These are phyloP conservation scores for Eucalyptus curtisii DNA, from an alignment of 345 rosid genomes.

Conservation along the genomic window DNA sequence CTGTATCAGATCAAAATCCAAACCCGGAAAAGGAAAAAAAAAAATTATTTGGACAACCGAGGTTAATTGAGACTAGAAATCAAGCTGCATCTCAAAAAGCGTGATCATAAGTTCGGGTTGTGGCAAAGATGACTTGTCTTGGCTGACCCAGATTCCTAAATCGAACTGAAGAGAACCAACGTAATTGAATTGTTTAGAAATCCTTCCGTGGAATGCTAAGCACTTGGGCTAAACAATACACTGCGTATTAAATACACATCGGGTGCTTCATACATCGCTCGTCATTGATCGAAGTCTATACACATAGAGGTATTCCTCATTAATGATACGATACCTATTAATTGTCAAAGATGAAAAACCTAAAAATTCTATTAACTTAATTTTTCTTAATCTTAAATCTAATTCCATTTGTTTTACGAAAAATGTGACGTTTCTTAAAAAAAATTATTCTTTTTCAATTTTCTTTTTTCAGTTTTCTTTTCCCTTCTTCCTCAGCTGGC, in stretches of 20 bases:
- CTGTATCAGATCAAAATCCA: background rate
- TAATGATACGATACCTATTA: background rate
- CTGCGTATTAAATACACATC: background rate
- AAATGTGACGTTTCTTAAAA: rapidly evolving
- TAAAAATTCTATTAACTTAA: background rate
- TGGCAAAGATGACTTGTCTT: too few species aligned
- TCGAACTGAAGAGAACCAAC: background rate
- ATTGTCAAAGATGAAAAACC: background rate
- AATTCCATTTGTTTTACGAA: too few species aligned
- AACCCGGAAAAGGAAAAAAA: background rate
- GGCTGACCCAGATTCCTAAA: too few species aligned
- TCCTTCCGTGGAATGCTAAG: background rate
- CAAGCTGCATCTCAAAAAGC: background rate
- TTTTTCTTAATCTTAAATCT: too few species aligned
- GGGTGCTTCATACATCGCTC: background rate
- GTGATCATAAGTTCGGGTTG: background rate
- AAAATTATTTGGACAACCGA: background rate
- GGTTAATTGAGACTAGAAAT: background rate
- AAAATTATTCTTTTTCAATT: too few species aligned
- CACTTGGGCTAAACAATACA: background rate
- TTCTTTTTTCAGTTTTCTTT: too few species aligned
- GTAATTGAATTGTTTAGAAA: background rate
- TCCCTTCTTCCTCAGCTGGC: too few species aligned
- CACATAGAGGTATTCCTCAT: background rate
- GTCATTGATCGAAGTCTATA: background rate